These are phyloP conservation scores for Trifolium repens DNA, from an alignment of 306 rosid species.

Conservation along the genomic window DNA sequence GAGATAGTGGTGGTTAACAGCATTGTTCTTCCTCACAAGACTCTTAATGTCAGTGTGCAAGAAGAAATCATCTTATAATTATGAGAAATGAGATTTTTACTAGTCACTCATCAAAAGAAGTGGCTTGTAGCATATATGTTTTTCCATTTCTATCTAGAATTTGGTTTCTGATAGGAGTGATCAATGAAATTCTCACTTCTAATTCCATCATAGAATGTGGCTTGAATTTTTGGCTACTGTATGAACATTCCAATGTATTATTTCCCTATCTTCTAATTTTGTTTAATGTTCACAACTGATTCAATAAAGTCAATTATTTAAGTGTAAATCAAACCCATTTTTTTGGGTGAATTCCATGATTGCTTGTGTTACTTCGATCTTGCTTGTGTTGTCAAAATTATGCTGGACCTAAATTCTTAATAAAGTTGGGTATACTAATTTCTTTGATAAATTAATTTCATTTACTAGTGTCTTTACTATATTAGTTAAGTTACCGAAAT, in stretches of 20 bases:
- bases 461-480: too few relatives aligned
- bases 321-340: conserved; percentile 9
- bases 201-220: neutral
- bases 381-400: neutral
- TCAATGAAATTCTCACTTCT: conserved; percentile 8
- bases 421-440: too few relatives aligned
- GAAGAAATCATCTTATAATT: conserved; percentile 85
- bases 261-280: neutral
- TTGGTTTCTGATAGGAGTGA: conserved; percentile 26
- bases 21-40: conserved; percentile 93
- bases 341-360: neutral
- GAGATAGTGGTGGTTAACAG: conserved; percentile 83
- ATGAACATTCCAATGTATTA: neutral
- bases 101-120: conserved; percentile 16
- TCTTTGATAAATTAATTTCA: too few relatives aligned
- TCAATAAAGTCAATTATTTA: neutral
- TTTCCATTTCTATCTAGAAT: neutral
- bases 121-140: conserved; percentile 28
- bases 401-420: neutral
- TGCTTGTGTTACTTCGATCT: neutral
- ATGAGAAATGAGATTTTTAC: conserved; percentile 16
- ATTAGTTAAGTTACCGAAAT: too few relatives aligned
- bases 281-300: conserved; percentile 6
- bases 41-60: conserved; percentile 86
- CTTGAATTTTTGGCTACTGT: conserved; percentile 34